Evolutionary conservation across 306 rosid genomes (phyloP), one percentile per base, ranked within the genome.

Genomic region (Lathyrus tuberosus): DNA sequence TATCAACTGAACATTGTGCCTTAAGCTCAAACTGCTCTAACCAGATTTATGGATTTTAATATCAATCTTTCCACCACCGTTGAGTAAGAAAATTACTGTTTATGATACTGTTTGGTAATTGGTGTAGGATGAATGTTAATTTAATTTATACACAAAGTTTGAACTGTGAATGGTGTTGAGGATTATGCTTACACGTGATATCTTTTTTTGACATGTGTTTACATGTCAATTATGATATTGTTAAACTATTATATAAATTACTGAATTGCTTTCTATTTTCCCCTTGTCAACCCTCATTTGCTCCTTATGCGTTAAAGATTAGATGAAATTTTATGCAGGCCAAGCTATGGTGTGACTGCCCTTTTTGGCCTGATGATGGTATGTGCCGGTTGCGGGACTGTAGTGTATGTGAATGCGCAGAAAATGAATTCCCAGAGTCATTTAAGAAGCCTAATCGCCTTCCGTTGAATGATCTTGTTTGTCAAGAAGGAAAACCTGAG

Each of bases 281-380:
- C 5, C 28, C 16, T 59, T 67, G 10, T 48, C 48, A 60, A 48
- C 18, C 37, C 40, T 57, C 33, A 18, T 15, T 13, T 30, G 38
- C 54, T 69, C 42, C 47, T 12, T 46, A 18, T 65, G 26, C 16
- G 16, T 52, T 68, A 58, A 80, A 65, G 59, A 59, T 47, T 75
- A 6, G 43, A 26, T 37, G 62, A 70, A 59, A 63, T 71, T 26
- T 66, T 64, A 47, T 54, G 43, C 40, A 91, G 99, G 97, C 54
- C 15, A 94, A 94, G 78, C 80, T 94, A 42, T 89, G 97, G 99
- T 94, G 99, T 30, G 92, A 94, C 82, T 94, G 99, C 78, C 99
- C 96, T 20, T 94, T 90, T 74, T 94, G 99, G 99, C 99, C 95
- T 22, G 97, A 94, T 35, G 99, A 94, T 79, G 99, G 99, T 37